Conservation (phyloP, 2,329 filamentous ascomycete species). For the Phaeosphaeria sp. region DNA sequence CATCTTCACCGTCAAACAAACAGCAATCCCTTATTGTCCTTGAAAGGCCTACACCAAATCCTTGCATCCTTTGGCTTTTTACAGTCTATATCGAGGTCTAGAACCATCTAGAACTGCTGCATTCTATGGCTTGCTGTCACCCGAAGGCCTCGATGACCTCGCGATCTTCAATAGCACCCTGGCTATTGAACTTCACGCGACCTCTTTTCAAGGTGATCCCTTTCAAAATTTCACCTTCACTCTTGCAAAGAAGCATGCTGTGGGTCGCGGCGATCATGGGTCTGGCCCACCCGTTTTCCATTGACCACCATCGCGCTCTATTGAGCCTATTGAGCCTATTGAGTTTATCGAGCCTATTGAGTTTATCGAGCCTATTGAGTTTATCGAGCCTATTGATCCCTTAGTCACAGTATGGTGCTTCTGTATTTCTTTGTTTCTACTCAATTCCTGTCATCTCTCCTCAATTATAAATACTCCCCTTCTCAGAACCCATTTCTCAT, state of each 20-base stretch:
- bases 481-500: conserved; percentile 6
- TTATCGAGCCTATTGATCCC: conserved; percentile 14
- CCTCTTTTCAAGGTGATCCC: conserved; percentile 13
- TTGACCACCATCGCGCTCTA: conserved; percentile 18
- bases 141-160: conserved; percentile 9
- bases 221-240: conserved; percentile 21
- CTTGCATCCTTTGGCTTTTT: conserved; percentile 16
- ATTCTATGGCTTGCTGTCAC: not conserved
- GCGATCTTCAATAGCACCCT: not conserved
- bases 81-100: conserved; percentile 6
- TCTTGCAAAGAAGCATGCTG: conserved; percentile 5
- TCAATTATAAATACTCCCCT: conserved; percentile 14
- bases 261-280: conserved; percentile 12
- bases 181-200: conserved; percentile 5
- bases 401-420: not conserved
- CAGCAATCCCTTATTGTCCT: conserved; percentile 21
- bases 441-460: not conserved
- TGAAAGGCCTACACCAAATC: conserved; percentile 5
- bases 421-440: conserved; percentile 1
- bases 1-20: conserved; percentile 17
- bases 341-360: conserved; percentile 20
- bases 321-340: conserved; percentile 24
- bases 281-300: conserved; percentile 10
- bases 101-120: conserved; percentile 11
- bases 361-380: conserved; percentile 31